phyloP scores from a whole-genome alignment of 202 grass and related monocot species.

The Eragrostis tef region DNA sequence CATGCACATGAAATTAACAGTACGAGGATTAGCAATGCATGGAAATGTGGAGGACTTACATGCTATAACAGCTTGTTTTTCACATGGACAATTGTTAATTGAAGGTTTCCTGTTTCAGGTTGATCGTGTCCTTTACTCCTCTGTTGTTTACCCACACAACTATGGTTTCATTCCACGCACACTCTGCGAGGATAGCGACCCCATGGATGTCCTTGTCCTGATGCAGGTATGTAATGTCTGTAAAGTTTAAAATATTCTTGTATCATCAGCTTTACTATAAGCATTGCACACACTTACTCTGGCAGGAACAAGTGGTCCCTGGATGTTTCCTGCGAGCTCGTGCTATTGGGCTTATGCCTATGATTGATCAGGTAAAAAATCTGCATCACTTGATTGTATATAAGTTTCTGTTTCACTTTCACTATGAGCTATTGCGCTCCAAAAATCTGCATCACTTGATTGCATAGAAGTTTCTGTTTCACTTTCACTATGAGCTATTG shows the following conservation, averaged over 20 bases:
- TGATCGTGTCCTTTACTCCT: conserved; percentile 97
- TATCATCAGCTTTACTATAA: conserved; percentile 20
- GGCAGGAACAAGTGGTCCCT: conserved; percentile 85
- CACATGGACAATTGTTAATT: conserved; percentile 1
- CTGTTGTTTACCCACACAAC: conserved; percentile 98
- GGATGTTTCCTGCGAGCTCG: conserved; percentile 91
- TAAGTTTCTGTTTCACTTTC: conserved; percentile 28
- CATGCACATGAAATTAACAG: not conserved
- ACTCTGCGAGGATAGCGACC: conserved; percentile 89
- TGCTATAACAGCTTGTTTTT: conserved; percentile 19
- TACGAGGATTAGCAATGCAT: conserved; percentile 1
- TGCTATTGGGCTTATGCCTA: conserved; percentile 99
- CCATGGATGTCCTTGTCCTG: conserved; percentile 84
- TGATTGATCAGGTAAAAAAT: conserved; percentile 92
- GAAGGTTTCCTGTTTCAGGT: conserved; percentile 62
- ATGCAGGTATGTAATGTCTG: conserved; percentile 80
- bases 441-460: conserved; percentile 24
- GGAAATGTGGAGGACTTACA: not conserved
- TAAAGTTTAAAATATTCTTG: not conserved
- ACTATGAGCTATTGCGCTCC: conserved; percentile 69
- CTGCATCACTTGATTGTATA: conserved; percentile 18
- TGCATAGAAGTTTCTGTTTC: conserved; percentile 31
- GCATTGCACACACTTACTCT: not conserved
- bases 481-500: not conserved
- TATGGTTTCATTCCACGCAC: conserved; percentile 97